Evolutionary conservation across 2,329 filamentous ascomycete genomes (phyloP).

Genomic region (Aspergillus pseudotamarii): DNA sequence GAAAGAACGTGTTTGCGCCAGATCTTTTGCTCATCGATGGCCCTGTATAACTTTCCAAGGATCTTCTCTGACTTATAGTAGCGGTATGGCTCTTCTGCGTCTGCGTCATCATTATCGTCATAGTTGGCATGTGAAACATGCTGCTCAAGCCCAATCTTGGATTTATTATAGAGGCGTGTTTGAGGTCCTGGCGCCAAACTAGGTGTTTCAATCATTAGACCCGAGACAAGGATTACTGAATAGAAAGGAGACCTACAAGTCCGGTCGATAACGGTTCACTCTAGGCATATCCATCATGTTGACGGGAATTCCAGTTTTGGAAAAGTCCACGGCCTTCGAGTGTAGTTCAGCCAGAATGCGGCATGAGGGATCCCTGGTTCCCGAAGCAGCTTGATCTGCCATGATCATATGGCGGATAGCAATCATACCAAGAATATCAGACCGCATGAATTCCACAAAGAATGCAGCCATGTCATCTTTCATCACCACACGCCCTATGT

Average conservation of each 20-base stretch:
- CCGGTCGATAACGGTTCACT: constrained; percentile 48
- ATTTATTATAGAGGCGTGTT: constrained; percentile 37
- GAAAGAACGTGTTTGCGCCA: constrained; percentile 22
- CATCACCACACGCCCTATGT: constrained; percentile 64
- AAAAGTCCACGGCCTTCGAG: constrained; percentile 74
- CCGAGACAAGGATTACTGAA: background rate
- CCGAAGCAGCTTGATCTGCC: constrained; percentile 58
- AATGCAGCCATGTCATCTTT: constrained; percentile 73
- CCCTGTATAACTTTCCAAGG: constrained; percentile 70
- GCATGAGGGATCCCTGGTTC: constrained; percentile 59
- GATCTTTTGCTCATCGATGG: constrained; percentile 71
- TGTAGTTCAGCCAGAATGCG: constrained; percentile 63
- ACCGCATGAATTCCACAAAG: constrained; percentile 76
- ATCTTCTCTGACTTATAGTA: constrained; percentile 72
- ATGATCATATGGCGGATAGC: constrained; percentile 66
- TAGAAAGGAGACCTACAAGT: constrained; percentile 53
- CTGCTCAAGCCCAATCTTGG: constrained; percentile 45
- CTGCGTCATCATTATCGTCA: constrained; percentile 49
- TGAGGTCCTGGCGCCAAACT: constrained; percentile 30
- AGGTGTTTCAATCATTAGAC: background rate
- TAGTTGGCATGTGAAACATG: constrained; percentile 53
- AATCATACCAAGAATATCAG: constrained; percentile 67
- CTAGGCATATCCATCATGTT: constrained; percentile 49
- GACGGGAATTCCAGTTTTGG: constrained; percentile 69
- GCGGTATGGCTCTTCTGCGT: constrained; percentile 47